Conservation (phyloP, 2,329 filamentous ascomycete genomes). For the Elsinoe ampelina region DNA sequence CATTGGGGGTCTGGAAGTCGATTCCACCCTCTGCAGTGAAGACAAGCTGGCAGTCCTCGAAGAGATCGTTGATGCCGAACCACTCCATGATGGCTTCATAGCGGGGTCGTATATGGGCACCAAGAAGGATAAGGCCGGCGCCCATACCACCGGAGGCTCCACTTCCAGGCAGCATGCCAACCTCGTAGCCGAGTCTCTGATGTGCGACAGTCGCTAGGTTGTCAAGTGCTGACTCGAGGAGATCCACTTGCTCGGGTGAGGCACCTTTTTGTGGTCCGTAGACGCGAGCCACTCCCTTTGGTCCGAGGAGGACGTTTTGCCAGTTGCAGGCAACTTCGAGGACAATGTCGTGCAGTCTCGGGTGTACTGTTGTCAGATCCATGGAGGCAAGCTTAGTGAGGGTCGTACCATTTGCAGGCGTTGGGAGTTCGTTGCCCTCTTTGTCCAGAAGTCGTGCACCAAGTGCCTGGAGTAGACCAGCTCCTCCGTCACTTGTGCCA, state of each 20-base stretch:
- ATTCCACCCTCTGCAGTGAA: conserved; percentile 46
- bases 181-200: conserved; percentile 28
- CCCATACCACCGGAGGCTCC: conserved; percentile 46
- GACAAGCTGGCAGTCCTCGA: conserved; percentile 42
- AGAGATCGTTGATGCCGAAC: conserved; percentile 38
- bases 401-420: conserved; percentile 34
- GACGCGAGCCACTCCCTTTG: conserved; percentile 40
- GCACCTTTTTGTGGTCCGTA: conserved; percentile 47
- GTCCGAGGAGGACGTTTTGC: conserved; percentile 44
- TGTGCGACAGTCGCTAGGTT: conserved; percentile 32
- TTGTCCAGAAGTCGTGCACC: conserved; percentile 37
- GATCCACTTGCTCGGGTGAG: conserved; percentile 33
- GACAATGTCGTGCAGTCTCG: conserved; percentile 28
- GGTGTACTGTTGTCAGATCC: conserved; percentile 33
- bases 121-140: conserved; percentile 41
- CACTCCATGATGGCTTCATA: conserved; percentile 45
- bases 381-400: conserved; percentile 32
- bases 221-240: conserved; percentile 37
- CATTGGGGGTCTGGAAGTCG: conserved; percentile 43
- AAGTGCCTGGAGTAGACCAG: conserved; percentile 46
- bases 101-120: conserved; percentile 38
- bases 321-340: conserved; percentile 46
- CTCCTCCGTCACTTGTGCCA: conserved; percentile 45
- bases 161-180: conserved; percentile 36
- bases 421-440: conserved; percentile 30